Evolutionary conservation across 768 basidiomycete species (phyloP), one percentile per base, ranked within the genome.

Genomic region (Inosperma sp.): DNA sequence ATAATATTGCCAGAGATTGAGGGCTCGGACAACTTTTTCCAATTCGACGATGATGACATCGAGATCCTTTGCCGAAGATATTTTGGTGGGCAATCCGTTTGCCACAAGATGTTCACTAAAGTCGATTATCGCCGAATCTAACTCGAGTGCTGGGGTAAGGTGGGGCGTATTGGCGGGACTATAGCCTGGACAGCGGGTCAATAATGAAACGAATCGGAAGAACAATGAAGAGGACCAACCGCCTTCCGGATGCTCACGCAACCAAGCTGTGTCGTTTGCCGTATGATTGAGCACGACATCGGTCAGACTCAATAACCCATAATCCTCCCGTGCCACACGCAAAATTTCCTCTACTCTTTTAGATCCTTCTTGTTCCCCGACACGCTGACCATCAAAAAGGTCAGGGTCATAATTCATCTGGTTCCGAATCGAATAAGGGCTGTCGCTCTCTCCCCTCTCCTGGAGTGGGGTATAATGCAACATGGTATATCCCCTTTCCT

Each of bases 261-360:
- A 75, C 94, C 94, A 99, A 14, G 83, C 75, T 56, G 86, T 93
- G 63, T 98, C 92, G 63, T 91, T 88, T 6, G 96, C 92, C 12
- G 96, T 98, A 62, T 99, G 96, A 65, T 99, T 99, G 49, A 97
- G 79, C 4, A 99, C 96, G 45, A 99, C 88, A 64, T 99, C 96
- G 1, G 91, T 98, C 60, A 98, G 65, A 59, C 84, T 88, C 51
- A 96, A 74, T 36, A 99, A 71, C 2, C 95, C 95, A 54, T 85
- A 94, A 65, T 94, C 83, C 31, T 94, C 84, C 62, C 78, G 81
- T 6, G 93, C 91, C 12, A 81, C 62, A 56, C 73, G 76, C 23
- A 96, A 70, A 17, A 82, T 72, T n/a, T 81, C 72, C 54, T 83
- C 77, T 19, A 95, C 71, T 59, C 78, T 71, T 21, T 72, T 68